Evolutionary conservation across 495 filamentous ascomycete species (phyloP), one percentile per base, ranked within the genome.

Genomic region (Bathelium albidoporum): DNA sequence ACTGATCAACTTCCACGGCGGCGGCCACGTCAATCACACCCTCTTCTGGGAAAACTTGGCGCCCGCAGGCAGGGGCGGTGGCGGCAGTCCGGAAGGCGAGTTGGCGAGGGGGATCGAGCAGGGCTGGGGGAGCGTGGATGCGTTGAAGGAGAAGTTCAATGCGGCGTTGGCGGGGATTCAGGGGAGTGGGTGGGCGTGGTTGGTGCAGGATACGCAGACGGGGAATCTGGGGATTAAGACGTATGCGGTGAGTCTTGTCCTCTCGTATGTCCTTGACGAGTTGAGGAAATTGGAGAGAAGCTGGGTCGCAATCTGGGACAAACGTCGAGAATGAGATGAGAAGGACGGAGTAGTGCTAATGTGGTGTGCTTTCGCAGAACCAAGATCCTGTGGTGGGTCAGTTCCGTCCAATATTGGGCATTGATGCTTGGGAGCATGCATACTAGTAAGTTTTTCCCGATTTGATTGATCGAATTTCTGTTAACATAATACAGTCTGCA

Each of bases 361-460:
- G 43, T n/a, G 64, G 53, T 5, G 29, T 26, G 5, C 5, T 29
- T 7, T 10, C 5, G 16, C 28, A 84, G 82, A 88, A 97, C 79
- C 94, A 98, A 75, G 95, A 98, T 73, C 89, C 94, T 2, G 90
- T 97, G 34, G 85, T 96, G 12, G 89, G 89, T 22, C 89, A 90
- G 65, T 95, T 87, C 76, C 79, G 82, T 61, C 92, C 94, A 60
- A 76, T 98, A 58, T 81, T 98, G 34, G 94, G 95, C 16, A 88
- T 98, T 71, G 94, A 98, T 79, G 95, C 94, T 71, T 98, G 94
- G 94, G 94, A 98, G 78, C 91, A 93, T 80, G 84, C 85, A 65
- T 91, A 84, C 74, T 88, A 87, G 80, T 84, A 80, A 77, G 81
- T 76, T 44, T 59, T 63, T 31, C 53, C 58, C 22, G 34, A 20